These are phyloP conservation scores for Xylaria curta DNA, from an alignment of 495 filamentous ascomycete species.

Conservation along the genomic window DNA sequence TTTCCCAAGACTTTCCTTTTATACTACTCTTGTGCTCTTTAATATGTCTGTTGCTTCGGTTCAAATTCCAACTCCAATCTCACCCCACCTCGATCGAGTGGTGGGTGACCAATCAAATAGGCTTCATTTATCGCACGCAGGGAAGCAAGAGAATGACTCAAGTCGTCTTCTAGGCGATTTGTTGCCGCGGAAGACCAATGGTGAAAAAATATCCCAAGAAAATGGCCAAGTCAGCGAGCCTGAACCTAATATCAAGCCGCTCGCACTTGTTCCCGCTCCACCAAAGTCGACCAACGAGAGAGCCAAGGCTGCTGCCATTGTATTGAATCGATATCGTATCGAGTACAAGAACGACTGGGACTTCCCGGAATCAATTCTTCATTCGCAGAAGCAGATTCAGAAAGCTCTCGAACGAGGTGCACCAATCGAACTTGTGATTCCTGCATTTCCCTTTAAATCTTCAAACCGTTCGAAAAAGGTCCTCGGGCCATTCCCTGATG, in stretches of 20 bases:
- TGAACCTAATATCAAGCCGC: neutral
- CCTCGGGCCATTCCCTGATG: conserved; percentile 52
- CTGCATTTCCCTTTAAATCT: conserved; percentile 60
- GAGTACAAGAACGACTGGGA: conserved; percentile 24
- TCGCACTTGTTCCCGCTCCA: neutral
- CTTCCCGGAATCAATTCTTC: conserved; percentile 3
- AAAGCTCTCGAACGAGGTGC: conserved; percentile 15
- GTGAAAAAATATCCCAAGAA: too few species aligned
- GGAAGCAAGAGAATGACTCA: neutral
- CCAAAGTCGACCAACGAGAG: conserved; percentile 1
- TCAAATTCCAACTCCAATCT: conserved; percentile 9
- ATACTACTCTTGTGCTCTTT: neutral
- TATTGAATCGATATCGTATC: conserved; percentile 20
- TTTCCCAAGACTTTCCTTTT: neutral
- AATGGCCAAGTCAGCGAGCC: neutral
- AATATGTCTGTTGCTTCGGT: conserved; percentile 2
- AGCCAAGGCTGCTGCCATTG: conserved; percentile 8
- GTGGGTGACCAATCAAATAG: conserved; percentile 16
- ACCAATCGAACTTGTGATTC: conserved; percentile 43
- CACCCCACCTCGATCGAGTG: conserved; percentile 3
- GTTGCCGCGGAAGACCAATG: neutral
- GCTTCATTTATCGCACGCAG: neutral
- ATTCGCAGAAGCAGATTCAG: conserved; percentile 16
- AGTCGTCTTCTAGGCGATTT: neutral
- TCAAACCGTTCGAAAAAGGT: conserved; percentile 51